A percentile compares a stretch with the other conserved stretches of the same genome.
phyloP scores from a whole-genome alignment of 495 filamentous ascomycete genomes.

The Hyaloscypha hepaticicola region DNA sequence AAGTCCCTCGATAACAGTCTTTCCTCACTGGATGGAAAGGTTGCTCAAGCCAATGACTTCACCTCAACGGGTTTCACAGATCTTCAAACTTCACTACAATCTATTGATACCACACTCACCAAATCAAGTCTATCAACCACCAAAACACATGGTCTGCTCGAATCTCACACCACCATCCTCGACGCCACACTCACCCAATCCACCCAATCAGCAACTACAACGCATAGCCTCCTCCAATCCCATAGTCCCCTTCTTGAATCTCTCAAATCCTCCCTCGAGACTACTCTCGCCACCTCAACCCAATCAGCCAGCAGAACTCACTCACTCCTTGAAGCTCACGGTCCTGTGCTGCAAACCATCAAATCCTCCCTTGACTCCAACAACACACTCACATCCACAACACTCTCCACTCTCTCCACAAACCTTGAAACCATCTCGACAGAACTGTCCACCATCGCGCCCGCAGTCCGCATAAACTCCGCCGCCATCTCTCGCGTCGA shows the following conservation, averaged over 20 bases:
- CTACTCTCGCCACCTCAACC: no score
- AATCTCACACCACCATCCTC: no score
- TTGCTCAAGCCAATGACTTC: neutral
- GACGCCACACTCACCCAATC: no score
- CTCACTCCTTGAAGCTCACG: neutral
- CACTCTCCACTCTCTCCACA: neutral
- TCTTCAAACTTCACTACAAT: neutral
- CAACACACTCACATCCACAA: neutral
- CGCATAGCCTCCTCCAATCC: no score
- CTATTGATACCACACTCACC: neutral
- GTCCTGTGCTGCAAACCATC: neutral
- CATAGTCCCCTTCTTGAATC: no score
- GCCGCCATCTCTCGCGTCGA: slow-evolving; percentile 14
- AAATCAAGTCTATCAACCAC: no score
- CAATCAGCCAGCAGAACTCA: neutral
- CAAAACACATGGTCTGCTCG: no score
- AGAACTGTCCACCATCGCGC: neutral
- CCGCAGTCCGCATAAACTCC: slow-evolving; percentile 9
- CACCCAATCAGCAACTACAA: no score
- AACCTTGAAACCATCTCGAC: neutral
- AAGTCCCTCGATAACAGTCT: neutral
- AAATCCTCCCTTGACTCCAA: neutral
- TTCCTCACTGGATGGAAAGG: neutral
- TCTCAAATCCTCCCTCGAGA: no score
- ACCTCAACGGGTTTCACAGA: neutral